Evolutionary conservation across 2,329 filamentous ascomycete species (phyloP), one percentile per base, ranked within the genome.

Genomic region (Parafenestella ontariensis): DNA sequence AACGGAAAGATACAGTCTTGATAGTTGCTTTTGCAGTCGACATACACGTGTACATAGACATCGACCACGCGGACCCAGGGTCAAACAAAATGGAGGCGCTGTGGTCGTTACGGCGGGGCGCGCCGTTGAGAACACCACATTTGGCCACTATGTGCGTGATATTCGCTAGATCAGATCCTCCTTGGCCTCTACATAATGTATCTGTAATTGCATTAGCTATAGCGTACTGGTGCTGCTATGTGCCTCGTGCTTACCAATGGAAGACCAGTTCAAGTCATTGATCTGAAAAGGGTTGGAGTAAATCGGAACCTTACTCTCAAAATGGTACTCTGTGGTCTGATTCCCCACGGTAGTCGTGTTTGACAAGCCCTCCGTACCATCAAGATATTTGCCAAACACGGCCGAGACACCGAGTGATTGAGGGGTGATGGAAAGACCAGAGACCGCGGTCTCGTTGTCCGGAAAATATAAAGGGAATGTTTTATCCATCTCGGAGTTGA

Each of bases 1-100:
- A 59, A 17, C 43, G 40, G 55, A 83, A 81, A 0, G 65, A 64
- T 8, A 80, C 78, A 0, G 74, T 78, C 56, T 82, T 82, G 51
- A 83, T 71, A 1, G 68, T 74, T 3, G 80, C 79, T 46, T 75
- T 76, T 2, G 77, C 57, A 0, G 76, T 63, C 0, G 72, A 74
- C 2, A 79, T 78, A 55, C 80, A 83, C 0, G 70, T 66, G 52
- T 81, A 80, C 1, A 82, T 55, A 0, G 77, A 72, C 5, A 74
- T 61, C 1, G 74, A 71, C 78, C 79, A 83, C 28, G 62, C 54
- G 17, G 76, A 77, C 4, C 73, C 73, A 10, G 72, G 67, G 26
- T 80, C 75, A 20, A 76, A 75, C 2, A 79, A 56, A 3, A 77
- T 55, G 2, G 67, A 59, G 4, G 62, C 56, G 1, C 68, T 72